phyloP scores from a whole-genome alignment of 257 asterid species.

The Striga asiatica region DNA sequence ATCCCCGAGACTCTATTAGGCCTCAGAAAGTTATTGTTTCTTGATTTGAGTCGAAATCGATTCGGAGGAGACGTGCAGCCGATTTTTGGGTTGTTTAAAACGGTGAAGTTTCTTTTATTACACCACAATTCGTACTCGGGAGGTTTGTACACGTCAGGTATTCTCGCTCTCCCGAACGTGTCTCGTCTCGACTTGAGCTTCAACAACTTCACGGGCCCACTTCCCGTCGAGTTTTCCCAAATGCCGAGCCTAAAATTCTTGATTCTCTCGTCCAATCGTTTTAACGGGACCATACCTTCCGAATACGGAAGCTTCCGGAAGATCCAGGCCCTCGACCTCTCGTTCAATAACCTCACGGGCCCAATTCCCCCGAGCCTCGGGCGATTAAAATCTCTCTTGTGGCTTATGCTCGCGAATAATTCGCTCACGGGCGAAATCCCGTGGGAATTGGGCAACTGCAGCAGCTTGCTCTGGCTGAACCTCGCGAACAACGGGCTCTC shows the following conservation, averaged over 20 bases:
- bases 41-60: slow-evolving; percentile 58
- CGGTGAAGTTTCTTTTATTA: slow-evolving; percentile 55
- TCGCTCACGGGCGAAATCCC: slow-evolving; percentile 55
- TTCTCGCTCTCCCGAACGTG: slow-evolving; percentile 44
- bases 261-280: slow-evolving; percentile 61
- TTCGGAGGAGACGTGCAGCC: slow-evolving; percentile 67
- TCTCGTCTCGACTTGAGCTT: slow-evolving; percentile 68
- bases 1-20: slow-evolving; percentile 51
- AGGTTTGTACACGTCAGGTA: slow-evolving; percentile 51
- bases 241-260: slow-evolving; percentile 51
- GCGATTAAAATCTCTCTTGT: slow-evolving; percentile 53
- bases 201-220: slow-evolving; percentile 56
- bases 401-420: slow-evolving; percentile 87
- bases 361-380: slow-evolving; percentile 59
- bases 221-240: slow-evolving; percentile 50
- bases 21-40: slow-evolving; percentile 39
- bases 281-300: slow-evolving; percentile 60
- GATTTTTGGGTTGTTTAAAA: slow-evolving; percentile 48
- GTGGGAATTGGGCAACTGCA: slow-evolving; percentile 64
- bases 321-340: slow-evolving; percentile 82
- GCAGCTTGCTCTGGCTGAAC: slow-evolving; percentile 76
- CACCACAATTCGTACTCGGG: slow-evolving; percentile 51
- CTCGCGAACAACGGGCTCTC: slow-evolving; percentile 60
- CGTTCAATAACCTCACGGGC: slow-evolving; percentile 54
- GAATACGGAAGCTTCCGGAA: slow-evolving; percentile 53